phyloP scores from a whole-genome alignment of 805 yeast genomes.

The Kockiozyma suomiensis region DNA sequence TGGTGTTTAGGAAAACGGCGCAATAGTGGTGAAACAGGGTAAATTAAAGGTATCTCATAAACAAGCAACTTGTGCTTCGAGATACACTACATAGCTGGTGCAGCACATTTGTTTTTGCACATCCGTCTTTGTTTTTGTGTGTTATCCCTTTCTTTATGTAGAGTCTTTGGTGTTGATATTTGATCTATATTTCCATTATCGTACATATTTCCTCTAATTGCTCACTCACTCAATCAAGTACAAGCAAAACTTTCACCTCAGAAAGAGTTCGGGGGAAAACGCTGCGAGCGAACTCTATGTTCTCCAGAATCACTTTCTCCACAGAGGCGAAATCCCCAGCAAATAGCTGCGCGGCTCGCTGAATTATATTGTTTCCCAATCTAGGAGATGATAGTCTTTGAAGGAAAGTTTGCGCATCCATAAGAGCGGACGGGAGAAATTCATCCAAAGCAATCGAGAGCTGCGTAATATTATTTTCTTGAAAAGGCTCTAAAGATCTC shows the following conservation, averaged over 20 bases:
- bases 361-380: constrained; percentile 40
- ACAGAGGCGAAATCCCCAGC: constrained; percentile 41
- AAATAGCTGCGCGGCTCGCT: constrained; percentile 41
- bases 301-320: constrained; percentile 38
- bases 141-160: too few relatives aligned
- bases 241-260: constrained; percentile 40
- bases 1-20: not conserved
- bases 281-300: constrained; percentile 32
- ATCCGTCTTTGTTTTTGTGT: too few relatives aligned
- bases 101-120: too few relatives aligned
- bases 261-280: constrained; percentile 39
- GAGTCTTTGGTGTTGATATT: not conserved
- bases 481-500: constrained; percentile 3
- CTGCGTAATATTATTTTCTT: constrained; percentile 22
- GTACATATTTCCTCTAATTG: too few relatives aligned
- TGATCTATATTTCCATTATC: not conserved
- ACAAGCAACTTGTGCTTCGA: too few relatives aligned
- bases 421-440: constrained; percentile 43
- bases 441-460: constrained; percentile 39
- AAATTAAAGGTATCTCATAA: too few relatives aligned
- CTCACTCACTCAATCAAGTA: constrained; percentile 25
- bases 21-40: not conserved
- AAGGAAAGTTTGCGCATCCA: constrained; percentile 39
- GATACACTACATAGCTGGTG: too few relatives aligned
- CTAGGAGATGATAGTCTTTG: constrained; percentile 43